Conservation (phyloP, 495 filamentous ascomycete genomes). For the Aspergillus leporis region DNA sequence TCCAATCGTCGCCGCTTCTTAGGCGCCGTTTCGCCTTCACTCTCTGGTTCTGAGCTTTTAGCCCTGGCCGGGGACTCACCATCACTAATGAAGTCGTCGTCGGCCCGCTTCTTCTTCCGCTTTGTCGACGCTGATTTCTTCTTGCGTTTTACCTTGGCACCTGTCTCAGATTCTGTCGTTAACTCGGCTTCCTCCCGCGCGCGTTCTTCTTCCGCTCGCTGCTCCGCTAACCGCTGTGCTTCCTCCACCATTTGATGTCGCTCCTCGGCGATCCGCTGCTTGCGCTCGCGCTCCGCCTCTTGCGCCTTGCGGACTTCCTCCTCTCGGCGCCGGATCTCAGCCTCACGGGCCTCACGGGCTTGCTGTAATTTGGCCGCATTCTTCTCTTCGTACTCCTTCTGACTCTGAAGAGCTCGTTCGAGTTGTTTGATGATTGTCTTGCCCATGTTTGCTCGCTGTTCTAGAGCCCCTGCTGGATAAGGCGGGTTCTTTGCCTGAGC, state of each 20-base stretch:
- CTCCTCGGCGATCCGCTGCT: constrained; percentile 78
- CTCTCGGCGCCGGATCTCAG: constrained; percentile 71
- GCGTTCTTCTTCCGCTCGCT: constrained; percentile 72
- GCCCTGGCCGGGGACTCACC: constrained; percentile 15
- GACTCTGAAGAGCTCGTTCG: constrained; percentile 76
- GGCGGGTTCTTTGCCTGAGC: constrained; percentile 82
- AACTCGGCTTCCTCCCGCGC: constrained; percentile 66
- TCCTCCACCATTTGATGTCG: constrained; percentile 74
- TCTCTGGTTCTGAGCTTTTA: constrained; percentile 24
- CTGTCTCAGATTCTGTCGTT: constrained; percentile 75
- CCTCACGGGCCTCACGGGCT: constrained; percentile 74
- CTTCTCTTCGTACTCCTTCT: constrained; percentile 90
- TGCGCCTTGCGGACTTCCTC: constrained; percentile 66
- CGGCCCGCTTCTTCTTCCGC: constrained; percentile 64
- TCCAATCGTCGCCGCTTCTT: constrained; percentile 55
- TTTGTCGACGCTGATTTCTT: constrained; percentile 54
- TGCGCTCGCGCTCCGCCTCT: constrained; percentile 66
- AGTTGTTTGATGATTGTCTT: constrained; percentile 90
- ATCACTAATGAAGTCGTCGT: constrained; percentile 29
- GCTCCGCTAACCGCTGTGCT: constrained; percentile 67
- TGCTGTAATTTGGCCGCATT: constrained; percentile 81
- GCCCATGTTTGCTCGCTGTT: constrained; percentile 95
- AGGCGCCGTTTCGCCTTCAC: constrained; percentile 39
- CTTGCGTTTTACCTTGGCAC: constrained; percentile 71
- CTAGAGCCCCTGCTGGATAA: constrained; percentile 85